Conservation (phyloP, 495 filamentous ascomycete genomes). For the Xanthoparmelia taractica region DNA sequence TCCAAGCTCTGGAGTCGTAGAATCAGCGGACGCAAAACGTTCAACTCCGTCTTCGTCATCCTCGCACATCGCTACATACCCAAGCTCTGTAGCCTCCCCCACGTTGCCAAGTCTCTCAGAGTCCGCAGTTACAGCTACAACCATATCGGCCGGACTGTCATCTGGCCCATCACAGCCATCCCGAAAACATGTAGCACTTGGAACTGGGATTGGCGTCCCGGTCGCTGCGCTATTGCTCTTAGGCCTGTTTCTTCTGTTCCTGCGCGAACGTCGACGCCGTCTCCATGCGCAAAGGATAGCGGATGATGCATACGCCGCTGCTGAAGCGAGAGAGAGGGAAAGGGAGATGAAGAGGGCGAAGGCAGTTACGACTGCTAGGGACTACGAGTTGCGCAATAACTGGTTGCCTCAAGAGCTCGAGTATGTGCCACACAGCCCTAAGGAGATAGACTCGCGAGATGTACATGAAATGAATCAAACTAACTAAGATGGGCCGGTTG, state of each 20-base stretch:
- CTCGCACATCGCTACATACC: background rate
- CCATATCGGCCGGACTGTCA: background rate
- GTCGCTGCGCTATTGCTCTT: background rate
- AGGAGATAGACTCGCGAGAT: conserved; percentile 1
- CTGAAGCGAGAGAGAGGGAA: background rate
- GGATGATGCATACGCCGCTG: no score
- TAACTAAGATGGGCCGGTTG: background rate
- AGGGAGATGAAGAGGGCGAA: background rate
- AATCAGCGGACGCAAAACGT: no score
- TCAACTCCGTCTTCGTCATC: background rate
- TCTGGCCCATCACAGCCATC: background rate
- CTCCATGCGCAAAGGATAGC: background rate
- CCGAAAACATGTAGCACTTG: background rate
- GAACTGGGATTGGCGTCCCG: background rate
- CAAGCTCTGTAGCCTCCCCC: background rate
- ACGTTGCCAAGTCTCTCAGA: background rate
- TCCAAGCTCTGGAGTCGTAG: background rate
- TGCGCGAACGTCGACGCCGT: conserved; percentile 3
- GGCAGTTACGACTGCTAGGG: background rate
- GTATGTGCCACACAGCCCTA: background rate
- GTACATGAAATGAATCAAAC: background rate
- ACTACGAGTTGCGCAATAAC: background rate
- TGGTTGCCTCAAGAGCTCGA: conserved; percentile 7
- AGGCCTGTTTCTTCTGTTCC: background rate
- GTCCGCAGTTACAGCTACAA: background rate